Percentiles rank a stretch among this genome's conserved stretches.
These are phyloP conservation scores for Erodium maritimum DNA, from an alignment of 345 rosid genomes.

Conservation along the genomic window DNA sequence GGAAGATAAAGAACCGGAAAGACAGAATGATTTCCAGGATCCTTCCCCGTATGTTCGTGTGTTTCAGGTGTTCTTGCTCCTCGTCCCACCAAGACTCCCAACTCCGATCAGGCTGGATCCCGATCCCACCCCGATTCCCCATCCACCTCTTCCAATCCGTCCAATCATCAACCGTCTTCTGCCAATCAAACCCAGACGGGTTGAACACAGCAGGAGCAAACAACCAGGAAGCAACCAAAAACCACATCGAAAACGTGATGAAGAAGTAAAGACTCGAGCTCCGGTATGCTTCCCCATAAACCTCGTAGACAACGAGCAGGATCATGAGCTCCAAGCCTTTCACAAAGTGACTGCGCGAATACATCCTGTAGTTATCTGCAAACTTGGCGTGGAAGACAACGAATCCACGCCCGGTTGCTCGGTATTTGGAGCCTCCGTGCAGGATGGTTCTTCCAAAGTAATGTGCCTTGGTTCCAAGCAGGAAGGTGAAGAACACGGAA, in stretches of 20 bases:
- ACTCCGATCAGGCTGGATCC: conserved; percentile 50
- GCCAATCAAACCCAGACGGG: conserved; percentile 97
- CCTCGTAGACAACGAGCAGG: conserved; percentile 56
- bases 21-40: conserved; percentile 68
- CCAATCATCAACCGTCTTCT: conserved; percentile 93
- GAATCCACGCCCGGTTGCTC: conserved; percentile 84
- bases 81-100: conserved; percentile 99
- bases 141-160: conserved; percentile 98
- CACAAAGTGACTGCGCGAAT: conserved; percentile 90
- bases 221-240: conserved; percentile 86
- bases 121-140: conserved; percentile 93
- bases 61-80: conserved; percentile 77
- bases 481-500: conserved; percentile 89
- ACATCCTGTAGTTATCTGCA: conserved; percentile 74
- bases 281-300: conserved; percentile 64
- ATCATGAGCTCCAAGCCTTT: conserved; percentile 76
- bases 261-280: conserved; percentile 56
- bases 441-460: conserved; percentile 84
- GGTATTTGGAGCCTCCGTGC: conserved; percentile 82
- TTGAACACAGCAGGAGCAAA: conserved; percentile 91
- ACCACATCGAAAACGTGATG: conserved; percentile 84
- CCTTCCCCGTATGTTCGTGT: conserved; percentile 56
- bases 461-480: conserved; percentile 94
- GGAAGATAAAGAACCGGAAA: conserved; percentile 73
- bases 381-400: conserved; percentile 90